A percentile compares a stretch with the other conserved stretches of the same genome.
phyloP scores from a whole-genome alignment of 2,329 filamentous ascomycete species.

The Botrytis tulipae region DNA sequence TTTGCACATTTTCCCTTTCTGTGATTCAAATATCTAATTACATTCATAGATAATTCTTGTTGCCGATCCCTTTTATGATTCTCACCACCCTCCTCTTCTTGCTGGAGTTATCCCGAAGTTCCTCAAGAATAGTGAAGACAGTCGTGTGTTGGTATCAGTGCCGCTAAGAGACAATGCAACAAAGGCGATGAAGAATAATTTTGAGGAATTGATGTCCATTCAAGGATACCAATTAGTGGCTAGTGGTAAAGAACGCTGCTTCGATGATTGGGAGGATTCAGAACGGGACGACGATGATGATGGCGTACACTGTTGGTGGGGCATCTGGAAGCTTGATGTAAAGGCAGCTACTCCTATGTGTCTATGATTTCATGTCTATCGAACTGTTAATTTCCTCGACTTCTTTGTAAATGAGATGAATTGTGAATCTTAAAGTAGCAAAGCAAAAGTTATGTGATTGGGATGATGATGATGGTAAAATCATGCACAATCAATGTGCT shows the following conservation, averaged over 20 bases:
- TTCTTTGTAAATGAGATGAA: neutral
- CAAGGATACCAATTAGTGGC: conserved; percentile 1
- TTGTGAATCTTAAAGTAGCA: neutral
- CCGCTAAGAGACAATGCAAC: conserved; percentile 72
- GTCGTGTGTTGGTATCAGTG: conserved; percentile 75
- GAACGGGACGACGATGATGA: neutral
- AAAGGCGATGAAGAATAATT: conserved; percentile 23
- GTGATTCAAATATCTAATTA: neutral
- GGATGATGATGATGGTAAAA: conserved; percentile 10
- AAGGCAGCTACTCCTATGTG: neutral
- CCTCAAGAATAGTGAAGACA: conserved; percentile 52
- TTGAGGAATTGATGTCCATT: conserved; percentile 9
- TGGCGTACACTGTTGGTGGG: conserved; percentile 24
- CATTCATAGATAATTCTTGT: conserved; percentile 66
- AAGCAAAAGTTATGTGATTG: conserved; percentile 1
- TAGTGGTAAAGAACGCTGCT: conserved; percentile 11
- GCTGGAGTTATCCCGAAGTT: conserved; percentile 67
- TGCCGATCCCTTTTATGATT: conserved; percentile 84
- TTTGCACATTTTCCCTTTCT: conserved; percentile 13
- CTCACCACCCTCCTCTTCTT: conserved; percentile 75
- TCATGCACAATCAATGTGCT: neutral
- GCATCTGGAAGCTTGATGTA: conserved; percentile 16
- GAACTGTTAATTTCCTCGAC: neutral
- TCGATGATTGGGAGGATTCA: conserved; percentile 20
- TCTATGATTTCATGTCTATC: neutral